Base-by-base conservation (phyloP, 208 protist genomes). In the Trypanosoma mega region DNA sequence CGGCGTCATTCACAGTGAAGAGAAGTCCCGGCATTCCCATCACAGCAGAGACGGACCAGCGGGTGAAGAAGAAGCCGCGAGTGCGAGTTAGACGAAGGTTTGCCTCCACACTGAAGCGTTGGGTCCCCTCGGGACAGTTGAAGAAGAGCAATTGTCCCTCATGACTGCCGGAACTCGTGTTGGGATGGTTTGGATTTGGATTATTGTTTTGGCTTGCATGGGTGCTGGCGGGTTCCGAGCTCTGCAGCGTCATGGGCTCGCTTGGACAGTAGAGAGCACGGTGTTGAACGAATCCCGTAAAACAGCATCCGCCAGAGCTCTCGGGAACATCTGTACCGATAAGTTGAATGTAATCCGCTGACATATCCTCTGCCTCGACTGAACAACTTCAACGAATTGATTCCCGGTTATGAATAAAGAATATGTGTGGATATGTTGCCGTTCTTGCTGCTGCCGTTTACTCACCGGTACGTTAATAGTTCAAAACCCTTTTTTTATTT, bases 1-100 rank as follows among this genome's bases (percentile, higher is more conserved):
- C 83, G 0, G 79, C 82, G 55, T 93, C 89, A 66, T 91, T 93
- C 68, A 92, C 80, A 12, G 85, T 95, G 58, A 95, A 92, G 39
- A 92, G 75, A 26, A 95, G 63, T 0, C 88, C 88, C 11, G 88
- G 88, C 36, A 92, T 71, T 0, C 88, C 88, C 88, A 95, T 92
- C 50, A 86, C 77, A 0, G 88, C 70, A 0, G 81, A 79, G 39
- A 33, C 57, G 8, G 60, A 66, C 65, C 62, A 87, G 2, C 88
- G 78, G 7, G 88, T 94, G 53, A 92, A 92, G 53, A 82, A 83
- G 41, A 92, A 92, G 47, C 76, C 64, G 27, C 74, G 71, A 3
- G 86, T 71, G 16, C 84, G 82, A n/a, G 72, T 83, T 2, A 94
- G 63, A 12, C 79, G 78, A 27, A 92, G 66, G 70, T 84, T 84